Base-by-base conservation (phyloP, 192 early-diverging fungal species). In the Coemansia sp. region DNA sequence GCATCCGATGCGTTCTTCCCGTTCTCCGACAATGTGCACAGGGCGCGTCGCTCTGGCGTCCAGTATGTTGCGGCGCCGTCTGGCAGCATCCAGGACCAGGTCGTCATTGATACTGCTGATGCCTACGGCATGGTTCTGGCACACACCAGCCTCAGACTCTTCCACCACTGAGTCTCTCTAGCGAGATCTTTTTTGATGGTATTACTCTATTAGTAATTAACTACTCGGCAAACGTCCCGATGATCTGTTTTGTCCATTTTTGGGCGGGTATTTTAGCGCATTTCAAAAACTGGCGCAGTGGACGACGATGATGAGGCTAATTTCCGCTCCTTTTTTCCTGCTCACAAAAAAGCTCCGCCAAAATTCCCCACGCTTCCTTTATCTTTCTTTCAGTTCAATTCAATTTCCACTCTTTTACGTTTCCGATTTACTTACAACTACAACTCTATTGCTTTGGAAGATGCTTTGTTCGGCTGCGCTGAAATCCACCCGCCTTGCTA, bases 1-100 rank as follows among this genome's bases (percentile, higher is more conserved):
- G 87, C 90, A 6, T 94, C 92, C n/a, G 97, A 98, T 73, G 97
- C 97, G 28, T 98, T 98, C 87, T 98, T 98, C 92, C 97, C 97
- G 61, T 98, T 98, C 86, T 83, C 89, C 6, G 97, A 98, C 82
- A 97, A 96, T 67, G 82, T 98, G 47, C 88, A 94, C 66, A 83
- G 96, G 45, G 95, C 87, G 27, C 81, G 83, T 33, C 79, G 87
- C 74, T 88, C 88, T 23, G 96, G 96, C 61, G 96, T 94, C 58
- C 76, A 84, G 62, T 92, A 83, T 63, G 84, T 98, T 65, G 95
- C 94, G 61, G 94, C 94, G 23, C 94, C 97, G 19, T 87, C 87
- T 61, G 97, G 97, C 45, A 91, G 88, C 31, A 91, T 98, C 61
- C 87, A 88, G 86, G 97, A 98, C 70, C 68, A 85, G 13, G 87